These are phyloP conservation scores for Bacidia gigantensis DNA, from an alignment of 495 filamentous ascomycete genomes.

Conservation along the genomic window DNA sequence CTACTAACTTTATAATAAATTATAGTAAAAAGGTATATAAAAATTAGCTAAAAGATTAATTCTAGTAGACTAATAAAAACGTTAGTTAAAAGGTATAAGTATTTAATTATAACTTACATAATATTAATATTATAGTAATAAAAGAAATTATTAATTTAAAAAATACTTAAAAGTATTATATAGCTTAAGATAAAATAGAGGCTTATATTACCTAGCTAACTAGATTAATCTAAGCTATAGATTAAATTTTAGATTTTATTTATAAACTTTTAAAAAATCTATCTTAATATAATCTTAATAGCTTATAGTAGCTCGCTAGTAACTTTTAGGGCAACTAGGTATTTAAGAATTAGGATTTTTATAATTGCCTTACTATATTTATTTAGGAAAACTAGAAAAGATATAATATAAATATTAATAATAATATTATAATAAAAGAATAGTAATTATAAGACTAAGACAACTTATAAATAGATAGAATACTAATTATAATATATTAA, in stretches of 20 bases:
- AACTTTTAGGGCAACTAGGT: not conserved
- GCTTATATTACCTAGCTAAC: not conserved
- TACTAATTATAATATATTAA: not conserved
- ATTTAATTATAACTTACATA: not conserved
- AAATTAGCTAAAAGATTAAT: not conserved
- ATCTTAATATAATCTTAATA: not conserved
- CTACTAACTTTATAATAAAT: not conserved
- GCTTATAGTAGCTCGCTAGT: not conserved
- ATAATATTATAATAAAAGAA: not conserved
- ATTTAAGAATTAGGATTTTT: not conserved
- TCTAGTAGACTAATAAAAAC: not conserved
- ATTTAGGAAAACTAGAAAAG: too few relatives aligned
- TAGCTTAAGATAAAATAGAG: not conserved
- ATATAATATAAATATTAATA: not conserved
- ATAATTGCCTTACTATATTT: not conserved
- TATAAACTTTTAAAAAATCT: not conserved
- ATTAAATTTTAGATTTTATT: not conserved
- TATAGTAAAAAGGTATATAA: not conserved
- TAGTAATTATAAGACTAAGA: not conserved
- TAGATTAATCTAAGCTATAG: not conserved
- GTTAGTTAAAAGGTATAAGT: not conserved
- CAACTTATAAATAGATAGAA: not conserved
- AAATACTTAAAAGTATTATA: not conserved
- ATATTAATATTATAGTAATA: not conserved
- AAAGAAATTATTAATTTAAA: not conserved